Percentiles rank a stretch among this genome's conserved stretches.
phyloP scores from a whole-genome alignment of 208 protist genomes.

The Phytomonas sp. region DNA sequence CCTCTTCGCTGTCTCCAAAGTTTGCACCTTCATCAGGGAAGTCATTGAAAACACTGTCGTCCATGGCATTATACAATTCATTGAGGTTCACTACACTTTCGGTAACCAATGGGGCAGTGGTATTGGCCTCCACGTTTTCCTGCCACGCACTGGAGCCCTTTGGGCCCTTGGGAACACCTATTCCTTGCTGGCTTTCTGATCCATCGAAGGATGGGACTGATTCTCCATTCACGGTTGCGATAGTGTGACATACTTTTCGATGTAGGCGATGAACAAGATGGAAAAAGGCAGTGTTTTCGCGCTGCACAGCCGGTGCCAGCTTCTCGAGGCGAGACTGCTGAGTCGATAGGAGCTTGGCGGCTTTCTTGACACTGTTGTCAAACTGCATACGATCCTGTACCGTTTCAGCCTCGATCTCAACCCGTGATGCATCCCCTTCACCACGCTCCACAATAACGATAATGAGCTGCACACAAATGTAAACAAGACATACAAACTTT shows the following conservation, averaged over 20 bases:
- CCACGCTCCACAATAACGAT: constrained; percentile 53
- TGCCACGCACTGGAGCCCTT: not conserved
- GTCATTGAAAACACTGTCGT: constrained; percentile 71
- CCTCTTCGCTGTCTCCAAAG: constrained; percentile 8
- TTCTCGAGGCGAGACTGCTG: constrained; percentile 57
- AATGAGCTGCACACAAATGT: constrained; percentile 78
- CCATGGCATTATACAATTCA: constrained; percentile 51
- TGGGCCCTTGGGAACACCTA: constrained; percentile 14
- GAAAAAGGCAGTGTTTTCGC: constrained; percentile 66
- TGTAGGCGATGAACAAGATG: constrained; percentile 54
- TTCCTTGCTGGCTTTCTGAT: constrained; percentile 14
- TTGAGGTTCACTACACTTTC: constrained; percentile 27
- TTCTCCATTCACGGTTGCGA: constrained; percentile 46
- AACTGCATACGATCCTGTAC: constrained; percentile 60
- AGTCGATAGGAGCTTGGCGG: constrained; percentile 33
- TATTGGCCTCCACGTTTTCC: constrained; percentile 4
- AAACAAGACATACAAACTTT: constrained; percentile 75
- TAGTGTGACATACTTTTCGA: constrained; percentile 30
- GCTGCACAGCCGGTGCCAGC: constrained; percentile 34
- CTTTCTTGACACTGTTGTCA: constrained; percentile 53
- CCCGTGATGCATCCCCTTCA: constrained; percentile 23
- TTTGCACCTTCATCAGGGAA: constrained; percentile 18
- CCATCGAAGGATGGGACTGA: constrained; percentile 18
- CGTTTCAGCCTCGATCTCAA: constrained; percentile 70
- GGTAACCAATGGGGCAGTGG: not conserved